Evolutionary conservation across 768 basidiomycete species (phyloP).

Genomic region (Lentinus brumalis): DNA sequence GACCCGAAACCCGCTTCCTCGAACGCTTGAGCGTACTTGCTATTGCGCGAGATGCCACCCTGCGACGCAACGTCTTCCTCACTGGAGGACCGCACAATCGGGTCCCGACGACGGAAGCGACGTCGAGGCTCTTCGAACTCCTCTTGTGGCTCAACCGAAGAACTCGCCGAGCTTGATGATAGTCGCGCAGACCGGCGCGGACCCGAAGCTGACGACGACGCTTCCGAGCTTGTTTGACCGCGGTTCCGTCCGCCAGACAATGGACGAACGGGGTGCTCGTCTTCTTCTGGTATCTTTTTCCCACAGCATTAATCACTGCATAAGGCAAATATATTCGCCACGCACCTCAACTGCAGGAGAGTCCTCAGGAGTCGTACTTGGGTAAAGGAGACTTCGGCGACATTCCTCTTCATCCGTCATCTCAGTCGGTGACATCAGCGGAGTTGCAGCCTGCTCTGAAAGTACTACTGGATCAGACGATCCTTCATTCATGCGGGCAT

Average conservation of each 20-base stretch:
- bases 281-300: neutral
- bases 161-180: conserved; percentile 15
- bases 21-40: conserved; percentile 5
- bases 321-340: neutral
- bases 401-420: conserved; percentile 12
- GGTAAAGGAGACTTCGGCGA: conserved; percentile 6
- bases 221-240: neutral
- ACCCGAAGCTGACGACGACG: conserved; percentile 4
- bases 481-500: no score
- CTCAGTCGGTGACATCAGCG: conserved; percentile 6
- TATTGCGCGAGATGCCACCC: conserved; percentile 4
- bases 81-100: conserved; percentile 5
- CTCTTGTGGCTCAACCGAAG: conserved; percentile 15
- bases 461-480: no score
- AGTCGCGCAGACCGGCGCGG: conserved; percentile 19
- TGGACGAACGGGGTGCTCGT: neutral
- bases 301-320: conserved; percentile 3
- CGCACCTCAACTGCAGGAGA: conserved; percentile 15
- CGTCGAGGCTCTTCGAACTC: neutral
- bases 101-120: conserved; percentile 4
- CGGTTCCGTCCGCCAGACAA: conserved; percentile 2
- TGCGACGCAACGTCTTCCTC: conserved; percentile 2
- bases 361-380: conserved; percentile 2
- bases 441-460: neutral
- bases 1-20: conserved; percentile 19